Evolutionary conservation across 2,329 filamentous ascomycete species (phyloP).

Genomic region (Pseudogymnoascus sp.): DNA sequence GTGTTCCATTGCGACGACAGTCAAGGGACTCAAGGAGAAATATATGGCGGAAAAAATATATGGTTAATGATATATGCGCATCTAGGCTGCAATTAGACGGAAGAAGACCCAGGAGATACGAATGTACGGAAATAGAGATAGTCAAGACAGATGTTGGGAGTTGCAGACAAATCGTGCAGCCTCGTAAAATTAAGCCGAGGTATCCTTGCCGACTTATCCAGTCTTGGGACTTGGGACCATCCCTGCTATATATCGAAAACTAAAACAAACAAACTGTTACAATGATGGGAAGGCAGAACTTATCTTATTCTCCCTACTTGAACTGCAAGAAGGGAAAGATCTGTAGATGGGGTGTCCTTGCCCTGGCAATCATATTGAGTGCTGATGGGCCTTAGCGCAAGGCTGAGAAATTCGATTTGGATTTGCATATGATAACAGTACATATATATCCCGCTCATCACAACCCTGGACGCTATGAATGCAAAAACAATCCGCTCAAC

Average conservation of each 20-base stretch:
- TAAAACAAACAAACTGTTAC: background rate
- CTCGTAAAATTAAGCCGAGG: background rate
- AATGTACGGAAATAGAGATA: background rate
- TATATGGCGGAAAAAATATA: background rate
- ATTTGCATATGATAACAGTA: constrained; percentile 5
- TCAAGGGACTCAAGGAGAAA: background rate
- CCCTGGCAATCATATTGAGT: background rate
- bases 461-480: constrained; percentile 1
- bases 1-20: background rate
- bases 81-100: background rate
- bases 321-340: background rate
- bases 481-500: constrained; percentile 3
- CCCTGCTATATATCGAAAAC: background rate
- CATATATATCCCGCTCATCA: background rate
- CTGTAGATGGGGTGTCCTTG: background rate
- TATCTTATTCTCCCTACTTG: background rate
- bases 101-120: background rate
- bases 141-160: background rate
- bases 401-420: background rate
- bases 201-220: background rate
- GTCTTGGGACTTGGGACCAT: background rate
- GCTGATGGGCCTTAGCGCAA: background rate
- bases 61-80: background rate
- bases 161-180: background rate
- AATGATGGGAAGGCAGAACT: background rate